Evolutionary conservation across 2,329 filamentous ascomycete species (phyloP).

Genomic region (Aureobasidium sp.): DNA sequence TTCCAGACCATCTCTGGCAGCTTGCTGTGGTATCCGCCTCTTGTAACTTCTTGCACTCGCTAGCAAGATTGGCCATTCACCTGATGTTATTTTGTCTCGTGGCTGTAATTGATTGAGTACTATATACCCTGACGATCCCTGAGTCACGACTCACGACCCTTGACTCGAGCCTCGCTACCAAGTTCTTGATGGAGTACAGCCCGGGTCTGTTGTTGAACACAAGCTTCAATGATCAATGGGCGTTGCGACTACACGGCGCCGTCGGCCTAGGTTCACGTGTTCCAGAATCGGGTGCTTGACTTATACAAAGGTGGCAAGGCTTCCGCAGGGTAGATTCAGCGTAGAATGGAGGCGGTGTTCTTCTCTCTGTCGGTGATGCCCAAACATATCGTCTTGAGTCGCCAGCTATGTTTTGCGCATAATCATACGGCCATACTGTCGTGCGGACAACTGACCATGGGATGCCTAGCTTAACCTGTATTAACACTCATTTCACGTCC

Average conservation of each 20-base stretch:
- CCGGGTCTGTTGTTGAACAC: neutral
- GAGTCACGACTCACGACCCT: neutral
- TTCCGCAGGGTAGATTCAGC: neutral
- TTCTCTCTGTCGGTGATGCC: neutral
- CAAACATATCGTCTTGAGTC: neutral
- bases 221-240: neutral
- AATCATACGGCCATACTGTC: neutral
- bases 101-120: neutral
- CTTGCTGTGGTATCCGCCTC: neutral
- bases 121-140: neutral
- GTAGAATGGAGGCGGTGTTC: neutral
- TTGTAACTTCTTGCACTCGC: neutral
- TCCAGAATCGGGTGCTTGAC: neutral
- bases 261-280: neutral
- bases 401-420: neutral
- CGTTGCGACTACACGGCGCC: neutral
- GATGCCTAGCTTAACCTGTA: neutral
- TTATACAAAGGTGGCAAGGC: neutral
- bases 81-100: neutral
- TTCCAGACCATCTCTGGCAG: no score
- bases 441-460: neutral
- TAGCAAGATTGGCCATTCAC: neutral
- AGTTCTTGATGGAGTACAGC: neutral
- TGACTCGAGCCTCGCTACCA: conserved; percentile 5
- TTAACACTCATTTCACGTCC: neutral